A percentile compares a stretch with the other conserved stretches of the same genome.
Evolutionary conservation across 208 protist genomes (phyloP).

Genomic region (Blastocrithidia nonstop): DNA sequence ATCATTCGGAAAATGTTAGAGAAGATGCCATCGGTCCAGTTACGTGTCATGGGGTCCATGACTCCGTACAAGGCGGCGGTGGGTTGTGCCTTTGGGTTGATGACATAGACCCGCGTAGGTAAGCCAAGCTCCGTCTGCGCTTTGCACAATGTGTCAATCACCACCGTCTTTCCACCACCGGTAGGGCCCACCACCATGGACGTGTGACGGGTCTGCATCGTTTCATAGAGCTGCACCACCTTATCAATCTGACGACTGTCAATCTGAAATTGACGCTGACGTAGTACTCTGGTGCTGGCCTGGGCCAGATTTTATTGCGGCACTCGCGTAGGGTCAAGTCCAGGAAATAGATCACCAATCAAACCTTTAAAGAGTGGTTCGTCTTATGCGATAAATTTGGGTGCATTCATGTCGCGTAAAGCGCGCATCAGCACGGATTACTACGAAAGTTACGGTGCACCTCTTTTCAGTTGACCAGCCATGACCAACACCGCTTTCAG

Average conservation of each 20-base stretch:
- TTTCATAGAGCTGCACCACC: constrained; percentile 98
- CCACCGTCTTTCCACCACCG: constrained; percentile 95
- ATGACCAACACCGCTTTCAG: constrained; percentile 98
- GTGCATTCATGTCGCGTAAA: constrained; percentile 98
- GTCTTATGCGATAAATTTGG: constrained; percentile 99
- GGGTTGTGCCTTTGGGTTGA: constrained; percentile 97
- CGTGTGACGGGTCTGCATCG: constrained; percentile 96
- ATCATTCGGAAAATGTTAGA: constrained; percentile 97
- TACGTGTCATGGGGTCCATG: constrained; percentile 96
- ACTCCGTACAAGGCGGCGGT: constrained; percentile 96
- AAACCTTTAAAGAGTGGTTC: constrained; percentile 97
- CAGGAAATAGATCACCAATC: constrained; percentile 96
- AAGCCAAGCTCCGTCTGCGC: constrained; percentile 89
- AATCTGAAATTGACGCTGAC: constrained; percentile 60
- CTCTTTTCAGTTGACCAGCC: constrained; percentile 96
- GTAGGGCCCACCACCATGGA: constrained; percentile 98
- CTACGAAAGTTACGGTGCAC: constrained; percentile 86
- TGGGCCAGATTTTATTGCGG: constrained; percentile 90
- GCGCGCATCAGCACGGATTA: constrained; percentile 98
- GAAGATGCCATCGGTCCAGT: constrained; percentile 98
- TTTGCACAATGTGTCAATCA: constrained; percentile 89
- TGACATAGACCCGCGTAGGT: constrained; percentile 85
- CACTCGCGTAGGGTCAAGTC: constrained; percentile 89
- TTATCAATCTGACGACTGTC: constrained; percentile 94
- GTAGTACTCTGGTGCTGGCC: constrained; percentile 82